Evolutionary conservation across 441 rosid genomes (phyloP).

Genomic region (Croton setiger): DNA sequence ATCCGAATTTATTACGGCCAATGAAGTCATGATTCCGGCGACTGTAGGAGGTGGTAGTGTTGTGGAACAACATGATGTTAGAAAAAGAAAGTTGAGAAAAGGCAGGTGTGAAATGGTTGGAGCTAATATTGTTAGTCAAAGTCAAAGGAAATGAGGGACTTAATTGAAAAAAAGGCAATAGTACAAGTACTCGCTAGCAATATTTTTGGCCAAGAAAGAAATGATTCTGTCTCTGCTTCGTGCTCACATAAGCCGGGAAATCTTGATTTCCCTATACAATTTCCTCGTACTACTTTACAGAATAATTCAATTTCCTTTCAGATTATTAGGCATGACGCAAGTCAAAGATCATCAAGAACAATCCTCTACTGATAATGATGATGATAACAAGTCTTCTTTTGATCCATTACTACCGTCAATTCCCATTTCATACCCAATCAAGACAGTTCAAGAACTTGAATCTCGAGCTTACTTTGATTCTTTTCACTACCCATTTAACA

Average conservation of each 20-base stretch:
- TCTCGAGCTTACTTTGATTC: constrained; percentile 67
- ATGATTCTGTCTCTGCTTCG: constrained; percentile 22
- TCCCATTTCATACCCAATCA: constrained; percentile 76
- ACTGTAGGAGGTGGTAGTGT: no score
- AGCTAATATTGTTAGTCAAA: no score
- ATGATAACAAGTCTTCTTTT: constrained; percentile 15
- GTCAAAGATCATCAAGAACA: constrained; percentile 23
- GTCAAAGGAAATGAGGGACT: no score
- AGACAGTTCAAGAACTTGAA: constrained; percentile 55
- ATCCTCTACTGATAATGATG: constrained; percentile 14
- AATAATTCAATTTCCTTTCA: constrained; percentile 20
- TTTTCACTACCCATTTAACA: constrained; percentile 77
- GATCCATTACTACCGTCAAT: constrained; percentile 53
- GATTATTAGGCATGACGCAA: constrained; percentile 24
- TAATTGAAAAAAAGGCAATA: no score
- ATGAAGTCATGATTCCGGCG: no score
- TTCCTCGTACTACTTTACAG: constrained; percentile 24
- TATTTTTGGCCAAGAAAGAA: no score
- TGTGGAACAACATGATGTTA: no score
- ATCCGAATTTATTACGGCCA: no score
- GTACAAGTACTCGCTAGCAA: no score
- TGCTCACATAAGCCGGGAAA: constrained; percentile 28
- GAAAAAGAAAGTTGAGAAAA: no score
- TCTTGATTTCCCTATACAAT: constrained; percentile 28
- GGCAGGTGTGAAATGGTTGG: no score